Conservation (phyloP, 441 rosid genomes). For the Codiaeum variegatum region DNA sequence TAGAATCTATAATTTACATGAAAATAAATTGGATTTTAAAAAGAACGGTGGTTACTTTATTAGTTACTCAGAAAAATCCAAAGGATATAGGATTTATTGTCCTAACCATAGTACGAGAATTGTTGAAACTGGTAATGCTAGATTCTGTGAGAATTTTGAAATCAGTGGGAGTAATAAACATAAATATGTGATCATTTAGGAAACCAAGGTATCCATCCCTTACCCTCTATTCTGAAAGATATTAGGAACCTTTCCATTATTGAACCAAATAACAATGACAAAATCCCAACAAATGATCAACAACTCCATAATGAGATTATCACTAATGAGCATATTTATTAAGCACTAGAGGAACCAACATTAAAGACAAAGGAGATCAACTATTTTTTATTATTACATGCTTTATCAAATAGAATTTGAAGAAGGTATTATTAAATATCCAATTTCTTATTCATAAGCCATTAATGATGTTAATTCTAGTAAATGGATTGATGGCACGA, state of each 20-base stretch:
- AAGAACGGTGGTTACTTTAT: too few relatives aligned
- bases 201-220: background rate
- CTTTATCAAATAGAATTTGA: background rate
- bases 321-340: background rate
- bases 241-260: background rate
- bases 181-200: background rate
- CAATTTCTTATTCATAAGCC: background rate
- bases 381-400: background rate
- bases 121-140: slow-evolving; percentile 2
- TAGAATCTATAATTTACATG: slow-evolving; percentile 5
- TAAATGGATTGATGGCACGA: background rate
- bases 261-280: background rate
- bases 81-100: too few relatives aligned
- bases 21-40: too few relatives aligned
- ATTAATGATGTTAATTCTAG: background rate
- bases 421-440: background rate
- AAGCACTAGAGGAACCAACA: background rate
- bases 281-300: background rate
- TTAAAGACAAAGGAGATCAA: background rate
- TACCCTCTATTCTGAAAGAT: background rate
- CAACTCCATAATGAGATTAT: background rate
- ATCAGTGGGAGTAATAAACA: background rate
- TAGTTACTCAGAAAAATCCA: too few relatives aligned
- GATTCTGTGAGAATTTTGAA: slow-evolving; percentile 1
- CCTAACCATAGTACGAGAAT: background rate